Base-by-base conservation (phyloP, 306 rosid genomes). In the Oxytropis ochrocephala region DNA sequence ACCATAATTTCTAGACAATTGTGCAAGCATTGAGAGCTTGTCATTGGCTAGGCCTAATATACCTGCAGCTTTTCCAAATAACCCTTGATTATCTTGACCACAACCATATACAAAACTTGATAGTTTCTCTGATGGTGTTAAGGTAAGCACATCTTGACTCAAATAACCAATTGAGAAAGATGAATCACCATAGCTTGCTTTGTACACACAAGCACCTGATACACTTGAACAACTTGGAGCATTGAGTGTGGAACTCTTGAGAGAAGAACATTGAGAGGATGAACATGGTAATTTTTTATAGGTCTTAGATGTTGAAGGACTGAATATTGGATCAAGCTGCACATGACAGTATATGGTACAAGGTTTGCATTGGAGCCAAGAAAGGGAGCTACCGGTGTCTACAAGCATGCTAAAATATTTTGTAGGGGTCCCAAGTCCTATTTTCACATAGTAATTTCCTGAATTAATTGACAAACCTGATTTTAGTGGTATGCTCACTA, bases 301-400 rank as follows among this genome's bases (percentile, higher is more conserved):
- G 63, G 94, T 83, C 66, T 75, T 74, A 32, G 94, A 88, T 1
- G 64, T 8, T 2, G 79, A 64, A 42, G 88, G 64, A 30, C 70
- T 53, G 75, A 88, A 88, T 1, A 88, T 0, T 12, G 84, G 90
- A 30, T 86, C 94, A 46, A 69, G 69, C 46, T 87, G 93, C 3
- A 0, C 6, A 27, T 88, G 84, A 64, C 94, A 88, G 77, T 59
- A 85, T 1, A 35, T 43, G 1, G 14, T 9, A 73, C 94, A 88
- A 69, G 94, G 94, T 29, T 69, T 60, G 75, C 94, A 88, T 38
- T 88, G 94, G 29, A 85, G 82, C 94, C 94, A 88, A 11, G 85
- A 83, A 54, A 88, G 76, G 35, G 92, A 82, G 67, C 92, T 87
- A 8, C 89, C 92, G 2, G 89, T 87, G 84, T 87, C 92, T 17